Base-by-base conservation (phyloP, 139 green algal species). In the Micractinium sp. region DNA sequence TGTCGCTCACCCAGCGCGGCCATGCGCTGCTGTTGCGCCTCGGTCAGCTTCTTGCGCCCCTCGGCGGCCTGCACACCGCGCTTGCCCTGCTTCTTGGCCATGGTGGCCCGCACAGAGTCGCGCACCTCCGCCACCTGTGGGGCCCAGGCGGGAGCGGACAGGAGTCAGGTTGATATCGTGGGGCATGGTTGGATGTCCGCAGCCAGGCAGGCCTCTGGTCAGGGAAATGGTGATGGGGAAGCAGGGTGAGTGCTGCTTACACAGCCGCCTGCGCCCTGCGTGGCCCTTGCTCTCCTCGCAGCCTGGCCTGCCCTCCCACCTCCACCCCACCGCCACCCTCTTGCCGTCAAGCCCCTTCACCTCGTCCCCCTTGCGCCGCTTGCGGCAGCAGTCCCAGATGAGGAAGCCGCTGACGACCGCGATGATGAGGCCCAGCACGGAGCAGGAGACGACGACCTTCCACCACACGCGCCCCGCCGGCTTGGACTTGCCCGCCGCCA, bases 51-150 rank as follows among this genome's bases (percentile, higher is more conserved):
- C 14, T 25, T 41, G 71, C n/a, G 5, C 7, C n/a, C n/a, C 29
- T 78, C 71, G 67, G 67, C 67, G 67, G 25, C 25, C 47, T 56
- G 47, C 23, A 16, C 67, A 18, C 67, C 22, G 27, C n/a, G 18
- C 74, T 80, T 80, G 74, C 74, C 74, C 74, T 80, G 39, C 33
- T 47, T 80, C 74, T 80, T 53, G 33, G 33, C 74, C 33, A 53
- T 80, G 35, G 74, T 35, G n/a, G 25, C 74, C 16, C 36, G 35
- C 33, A 53, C 74, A 0, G 13, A 23, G 13, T 53, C 33, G 14
- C 36, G 35, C 33, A 80, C n/a, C 3, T 38, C 74, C 29, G 33
- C 74, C 18, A 38, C 74, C 74, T 80, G 74, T 3, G 27, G 74
- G 18, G 12, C 13, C 73, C 73, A 38, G 69, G 25, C 20, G 25